These are phyloP conservation scores for Carpinus fangiana DNA, from an alignment of 306 rosid genomes.

Conservation along the genomic window DNA sequence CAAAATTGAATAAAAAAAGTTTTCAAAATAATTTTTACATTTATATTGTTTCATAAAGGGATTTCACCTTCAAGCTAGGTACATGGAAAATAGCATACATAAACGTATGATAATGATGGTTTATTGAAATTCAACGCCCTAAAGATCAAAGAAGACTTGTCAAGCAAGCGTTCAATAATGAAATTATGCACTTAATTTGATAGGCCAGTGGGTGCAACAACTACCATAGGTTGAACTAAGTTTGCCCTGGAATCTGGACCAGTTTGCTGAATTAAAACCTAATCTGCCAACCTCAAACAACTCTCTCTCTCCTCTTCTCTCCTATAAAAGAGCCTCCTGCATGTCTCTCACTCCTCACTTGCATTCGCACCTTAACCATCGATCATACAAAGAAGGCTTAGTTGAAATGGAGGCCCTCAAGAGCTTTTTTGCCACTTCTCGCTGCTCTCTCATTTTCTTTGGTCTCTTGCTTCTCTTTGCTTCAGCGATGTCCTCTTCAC, in stretches of 20 bases:
- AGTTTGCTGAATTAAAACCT: slow-evolving; percentile 52
- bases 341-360: slow-evolving; percentile 27
- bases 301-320: slow-evolving; percentile 33
- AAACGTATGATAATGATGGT: slow-evolving; percentile 6
- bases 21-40: too few species aligned
- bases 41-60: too few species aligned
- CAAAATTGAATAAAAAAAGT: too few species aligned
- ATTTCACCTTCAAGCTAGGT: too few species aligned
- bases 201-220: slow-evolving; percentile 89
- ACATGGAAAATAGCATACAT: too few species aligned
- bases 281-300: slow-evolving; percentile 56
- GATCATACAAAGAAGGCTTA: slow-evolving; percentile 9
- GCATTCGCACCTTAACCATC: not conserved
- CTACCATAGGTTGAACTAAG: slow-evolving; percentile 60
- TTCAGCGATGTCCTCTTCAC: slow-evolving; percentile 51
- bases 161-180: slow-evolving; percentile 44
- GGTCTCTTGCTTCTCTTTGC: slow-evolving; percentile 55
- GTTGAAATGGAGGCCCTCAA: slow-evolving; percentile 41
- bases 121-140: slow-evolving; percentile 26
- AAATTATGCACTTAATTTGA: slow-evolving; percentile 27
- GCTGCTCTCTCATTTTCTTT: slow-evolving; percentile 29
- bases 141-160: slow-evolving; percentile 43
- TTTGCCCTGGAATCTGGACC: slow-evolving; percentile 39
- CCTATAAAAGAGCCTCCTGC: slow-evolving; percentile 36
- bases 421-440: slow-evolving; percentile 18